Conservation (phyloP, 2,329 filamentous ascomycete species). For the Fusarium succisae region DNA sequence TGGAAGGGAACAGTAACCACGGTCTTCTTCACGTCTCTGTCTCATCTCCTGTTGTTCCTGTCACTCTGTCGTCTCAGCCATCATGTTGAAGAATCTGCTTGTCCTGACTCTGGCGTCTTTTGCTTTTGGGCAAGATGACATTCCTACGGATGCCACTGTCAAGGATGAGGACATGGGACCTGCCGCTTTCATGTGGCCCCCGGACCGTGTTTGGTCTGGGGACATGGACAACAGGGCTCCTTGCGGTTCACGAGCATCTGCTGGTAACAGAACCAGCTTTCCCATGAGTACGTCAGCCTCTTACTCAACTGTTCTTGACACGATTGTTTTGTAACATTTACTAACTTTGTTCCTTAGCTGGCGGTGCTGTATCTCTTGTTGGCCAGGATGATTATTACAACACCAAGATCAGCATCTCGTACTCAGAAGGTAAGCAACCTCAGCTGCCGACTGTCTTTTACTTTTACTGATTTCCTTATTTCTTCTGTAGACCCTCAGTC, state of each 20-base stretch:
- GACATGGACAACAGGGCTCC: constrained; percentile 65
- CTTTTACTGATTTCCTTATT: too few species aligned
- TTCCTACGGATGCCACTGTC: constrained; percentile 19
- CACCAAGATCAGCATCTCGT: constrained; percentile 63
- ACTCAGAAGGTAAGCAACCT: constrained; percentile 53
- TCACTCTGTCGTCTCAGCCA: too few species aligned
- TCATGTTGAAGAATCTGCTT: constrained; percentile 23
- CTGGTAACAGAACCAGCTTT: constrained; percentile 63
- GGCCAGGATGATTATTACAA: constrained; percentile 67
- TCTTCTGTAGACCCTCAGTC: constrained; percentile 51
- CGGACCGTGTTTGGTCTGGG: constrained; percentile 64
- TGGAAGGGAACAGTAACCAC: not conserved
- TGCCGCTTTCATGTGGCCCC: constrained; percentile 69
- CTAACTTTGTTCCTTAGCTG: constrained; percentile 49
- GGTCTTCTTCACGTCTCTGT: not conserved
- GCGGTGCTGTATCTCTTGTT: constrained; percentile 64
- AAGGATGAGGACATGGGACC: constrained; percentile 57
- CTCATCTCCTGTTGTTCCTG: not conserved
- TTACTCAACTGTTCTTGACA: not conserved
- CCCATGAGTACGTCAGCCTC: constrained; percentile 55
- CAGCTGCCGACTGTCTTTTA: too few species aligned
- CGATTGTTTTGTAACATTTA: rapidly evolving
- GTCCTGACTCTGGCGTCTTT: constrained; percentile 14
- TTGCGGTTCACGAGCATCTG: constrained; percentile 61
- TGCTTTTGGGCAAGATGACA: constrained; percentile 14